Percentiles rank a stretch among this genome's conserved stretches.
Evolutionary conservation across 1,139 yeast species (phyloP).

Genomic region (Hyphopichia burtonii): DNA sequence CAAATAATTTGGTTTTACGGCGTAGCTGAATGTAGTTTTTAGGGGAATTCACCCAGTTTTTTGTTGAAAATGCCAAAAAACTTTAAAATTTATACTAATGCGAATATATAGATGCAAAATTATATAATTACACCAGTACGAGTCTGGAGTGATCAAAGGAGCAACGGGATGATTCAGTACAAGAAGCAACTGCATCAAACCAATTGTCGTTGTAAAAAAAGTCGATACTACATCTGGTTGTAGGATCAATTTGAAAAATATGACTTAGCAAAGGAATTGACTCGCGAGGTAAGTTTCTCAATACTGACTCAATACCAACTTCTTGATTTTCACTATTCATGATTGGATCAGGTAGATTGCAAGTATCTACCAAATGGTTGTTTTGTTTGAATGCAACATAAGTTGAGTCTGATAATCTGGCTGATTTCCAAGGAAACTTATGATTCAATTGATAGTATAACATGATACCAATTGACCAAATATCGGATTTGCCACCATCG

Average conservation of each 20-base stretch:
- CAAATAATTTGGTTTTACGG: no score
- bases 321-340: constrained; percentile 4
- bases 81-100: no score
- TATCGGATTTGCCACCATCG: constrained; percentile 40
- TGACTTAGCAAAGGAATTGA: constrained; percentile 11
- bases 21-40: no score
- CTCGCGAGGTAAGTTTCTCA: constrained; percentile 8
- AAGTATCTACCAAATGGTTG: neutral
- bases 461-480: constrained; percentile 52
- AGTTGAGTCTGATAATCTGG: constrained; percentile 20
- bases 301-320: constrained; percentile 7
- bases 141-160: constrained; percentile 12
- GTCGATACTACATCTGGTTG: constrained; percentile 12
- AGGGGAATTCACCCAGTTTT: no score
- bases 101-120: no score
- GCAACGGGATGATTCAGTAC: constrained; percentile 11
- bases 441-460: constrained; percentile 29
- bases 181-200: constrained; percentile 13
- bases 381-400: constrained; percentile 11
- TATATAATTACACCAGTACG: no score
- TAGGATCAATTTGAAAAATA: constrained; percentile 16
- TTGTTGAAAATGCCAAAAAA: no score
- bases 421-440: constrained; percentile 38
- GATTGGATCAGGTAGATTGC: constrained; percentile 2
- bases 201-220: constrained; percentile 13